Evolutionary conservation across 2,329 filamentous ascomycete genomes (phyloP), one percentile per base, ranked within the genome.

Genomic region (Colletotrichum zoysiae): DNA sequence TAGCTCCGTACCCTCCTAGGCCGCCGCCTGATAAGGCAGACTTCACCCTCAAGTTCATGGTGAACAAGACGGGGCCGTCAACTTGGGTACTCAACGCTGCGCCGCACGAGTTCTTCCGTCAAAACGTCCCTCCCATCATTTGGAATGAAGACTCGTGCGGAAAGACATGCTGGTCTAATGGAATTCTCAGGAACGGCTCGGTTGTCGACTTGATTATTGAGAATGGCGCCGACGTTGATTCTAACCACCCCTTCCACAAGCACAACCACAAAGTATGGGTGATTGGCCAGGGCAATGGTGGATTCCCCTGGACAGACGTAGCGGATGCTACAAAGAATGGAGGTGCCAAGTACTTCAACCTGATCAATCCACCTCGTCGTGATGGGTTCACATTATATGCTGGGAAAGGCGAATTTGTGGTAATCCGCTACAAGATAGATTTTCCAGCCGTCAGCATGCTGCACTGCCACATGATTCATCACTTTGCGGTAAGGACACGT

Each of bases 381-480:
- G 67, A 70, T 5, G 61, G 67, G 1, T 70, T 70, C n/a, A 65
- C 67, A 14, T 48, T 65, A 4, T n/a, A 53, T 4, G 46, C 67
- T 12, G 67, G 61, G 11, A 55, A 70, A 30, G 67, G 67, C 1
- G 65, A 40, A 23, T 70, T 69, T 12, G 38, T 55, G 1, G 67
- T 70, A 2, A n/a, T 70, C 4, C 67, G 67, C 12, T 70, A 70
- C n/a, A n/a, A 55, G 62, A 65, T 65, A 2, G 11, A 59, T 1
- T 70, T 65, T 20, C 61, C 61, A 1, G 61, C 61, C 8, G 61
- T 70, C 5, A 70, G 67, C 46, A 70, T 65, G 67, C 11, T 70
- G 26, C 67, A 65, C n/a, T 70, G 67, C n/a, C 67, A 70, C 18
- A 70, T 70, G 67, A 70, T 65, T 11, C 67, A 65, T 26, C 67